Evolutionary conservation across 768 basidiomycete genomes (phyloP), one percentile per base, ranked within the genome.

Genomic region (Trametes punicea): DNA sequence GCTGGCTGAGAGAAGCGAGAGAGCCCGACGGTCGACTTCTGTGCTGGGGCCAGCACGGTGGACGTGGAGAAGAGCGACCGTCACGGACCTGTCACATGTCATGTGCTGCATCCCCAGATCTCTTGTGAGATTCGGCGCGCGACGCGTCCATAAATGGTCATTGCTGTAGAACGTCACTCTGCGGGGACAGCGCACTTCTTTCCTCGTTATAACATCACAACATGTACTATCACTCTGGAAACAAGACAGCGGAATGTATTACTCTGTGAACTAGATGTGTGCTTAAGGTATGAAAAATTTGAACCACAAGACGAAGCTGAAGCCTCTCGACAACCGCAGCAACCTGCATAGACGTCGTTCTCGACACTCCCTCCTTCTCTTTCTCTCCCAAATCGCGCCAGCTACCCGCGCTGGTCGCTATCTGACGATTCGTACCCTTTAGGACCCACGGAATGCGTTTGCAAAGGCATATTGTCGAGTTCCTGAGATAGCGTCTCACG

Each of bases 91-190:
- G 47, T 34, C 31, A 48, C 64, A 57, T 51, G 64, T 64, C 63
- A 53, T 39, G 46, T 23, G 52, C 33, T 18, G 20, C 39, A 57
- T 60, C 61, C 55, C 44, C 40, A 65, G 67, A 68, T 68, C 64
- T 44, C 44, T 45, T 65, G 59, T 62, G 60, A 64, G 67, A 68
- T 68, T 55, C 53, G 52, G 60, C 64, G 63, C 61, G 56, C 30
- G 57, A 68, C 64, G 67, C 67, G 62, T 67, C 67, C 64, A 48
- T 54, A 62, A 63, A 59, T 62, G 62, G 67, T 49, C 51, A 64
- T 53, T 51, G 53, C 61, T 65, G 62, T 66, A 57, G 58, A 62
- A 55, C 53, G 59, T 33, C 33, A 34, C 62, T 42, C 38, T 20
- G 34, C 40, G 20, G 46, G 40, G 56, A 55, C 57, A 21, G 55